Conservation (phyloP, 129 eudicot genomes). For the Scalesia atractyloides region DNA sequence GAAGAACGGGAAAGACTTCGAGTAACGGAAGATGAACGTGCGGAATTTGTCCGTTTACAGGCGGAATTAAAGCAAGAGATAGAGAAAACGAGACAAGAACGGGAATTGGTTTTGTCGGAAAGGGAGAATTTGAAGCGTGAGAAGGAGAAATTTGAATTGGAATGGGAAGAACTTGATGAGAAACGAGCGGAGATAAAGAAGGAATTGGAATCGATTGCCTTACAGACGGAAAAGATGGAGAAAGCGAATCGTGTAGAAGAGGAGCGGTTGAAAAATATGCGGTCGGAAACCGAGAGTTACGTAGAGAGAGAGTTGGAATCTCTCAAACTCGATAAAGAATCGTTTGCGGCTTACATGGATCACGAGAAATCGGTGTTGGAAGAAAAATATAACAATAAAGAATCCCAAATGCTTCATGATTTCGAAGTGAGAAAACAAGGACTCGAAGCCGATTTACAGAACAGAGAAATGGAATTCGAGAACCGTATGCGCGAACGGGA, state of each 20-base stretch:
- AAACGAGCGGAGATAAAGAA: conserved; percentile 62
- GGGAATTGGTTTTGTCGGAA: conserved; percentile 69
- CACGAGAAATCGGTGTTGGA: conserved; percentile 59
- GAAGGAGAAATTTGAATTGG: conserved; percentile 76
- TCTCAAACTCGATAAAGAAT: conserved; percentile 67
- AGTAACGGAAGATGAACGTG: conserved; percentile 83
- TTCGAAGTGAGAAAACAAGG: conserved; percentile 69
- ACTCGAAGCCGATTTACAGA: conserved; percentile 59
- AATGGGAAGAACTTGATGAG: conserved; percentile 96
- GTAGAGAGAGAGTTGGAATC: conserved; percentile 76
- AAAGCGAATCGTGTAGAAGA: conserved; percentile 62
- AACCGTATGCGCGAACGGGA: conserved; percentile 51
- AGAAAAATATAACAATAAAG: conserved; percentile 60
- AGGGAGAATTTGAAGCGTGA: conserved; percentile 78
- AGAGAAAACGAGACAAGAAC: conserved; percentile 60
- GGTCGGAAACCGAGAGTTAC: conserved; percentile 55
- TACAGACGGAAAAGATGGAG: conserved; percentile 54
- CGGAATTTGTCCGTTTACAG: conserved; percentile 63
- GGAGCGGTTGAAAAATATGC: conserved; percentile 64
- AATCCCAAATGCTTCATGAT: conserved; percentile 64
- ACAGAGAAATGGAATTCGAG: conserved; percentile 57
- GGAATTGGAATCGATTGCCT: conserved; percentile 52
- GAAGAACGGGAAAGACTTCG: conserved; percentile 68
- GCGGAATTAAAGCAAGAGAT: conserved; percentile 76
- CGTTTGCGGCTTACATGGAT: conserved; percentile 83